Base-by-base conservation (phyloP, 1,284 basidiomycete genomes). In the Fomes fomentarius region DNA sequence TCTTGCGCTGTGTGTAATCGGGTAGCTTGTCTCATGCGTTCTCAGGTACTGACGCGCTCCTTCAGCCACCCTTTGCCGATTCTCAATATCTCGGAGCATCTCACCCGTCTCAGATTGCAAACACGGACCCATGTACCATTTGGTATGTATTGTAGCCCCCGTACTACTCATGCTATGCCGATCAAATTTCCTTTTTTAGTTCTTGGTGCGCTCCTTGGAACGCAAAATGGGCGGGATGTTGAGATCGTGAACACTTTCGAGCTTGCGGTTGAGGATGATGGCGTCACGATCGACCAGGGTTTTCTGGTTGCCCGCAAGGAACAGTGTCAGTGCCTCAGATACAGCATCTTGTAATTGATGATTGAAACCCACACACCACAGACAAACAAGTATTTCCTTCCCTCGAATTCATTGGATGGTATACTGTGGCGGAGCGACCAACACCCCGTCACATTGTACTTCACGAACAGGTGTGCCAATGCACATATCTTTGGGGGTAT, bases 341-440 rank as follows among this genome's bases (percentile, higher is more conserved):
- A n/a, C n/a, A n/a, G n/a, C n/a, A n/a, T n/a, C n/a, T n/a, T n/a
- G n/a, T n/a, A n/a, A 38, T 19, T 28, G 15, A 26, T 17, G 17
- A 22, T n/a, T 53, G 25, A 43, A 22, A n/a, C 14, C 37, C 15
- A 14, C 39, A 38, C 39, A 31, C 67, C 39, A 31, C 67, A 98
- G 96, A 96, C 80, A 96, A 96, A 70, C 94, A 98, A 73, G 95
- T 98, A 14, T 99, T 99, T 71, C 97, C 96, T 3, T 94, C 94
- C 0, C 81, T 98, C 42, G 94, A 97, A 64, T 87, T 99, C 63
- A 90, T 99, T 40, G 96, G 96, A 14, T 99, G 96, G 96, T 99
- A 99, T 71, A 91, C 92, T 0, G 85, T 95, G 49, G 89, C 93
- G 11, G 69, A 79, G 7, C 74, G 79, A 12, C 94, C 94, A 0